A percentile compares a stretch with the other conserved stretches of the same genome.
phyloP scores from a whole-genome alignment of 495 filamentous ascomycete species.

The Podospora conica region DNA sequence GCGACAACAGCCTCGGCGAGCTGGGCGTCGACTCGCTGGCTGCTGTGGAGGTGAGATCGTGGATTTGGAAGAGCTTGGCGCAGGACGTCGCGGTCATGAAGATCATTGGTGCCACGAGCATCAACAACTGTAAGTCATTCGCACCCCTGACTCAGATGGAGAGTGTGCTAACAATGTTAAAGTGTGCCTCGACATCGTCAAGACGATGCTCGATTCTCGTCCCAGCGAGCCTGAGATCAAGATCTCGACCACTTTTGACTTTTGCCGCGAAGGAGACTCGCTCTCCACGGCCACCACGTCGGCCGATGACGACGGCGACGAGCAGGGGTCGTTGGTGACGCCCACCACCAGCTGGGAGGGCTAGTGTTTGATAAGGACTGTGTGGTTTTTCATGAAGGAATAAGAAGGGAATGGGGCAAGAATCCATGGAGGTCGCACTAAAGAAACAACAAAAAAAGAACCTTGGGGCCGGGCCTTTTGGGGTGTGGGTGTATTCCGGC shows the following conservation, averaged over 20 bases:
- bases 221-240: not conserved
- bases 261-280: not conserved
- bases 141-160: not conserved
- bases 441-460: not conserved
- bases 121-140: constrained; percentile 17
- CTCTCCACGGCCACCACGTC: not conserved
- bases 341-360: not conserved
- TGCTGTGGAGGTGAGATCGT: constrained; percentile 41
- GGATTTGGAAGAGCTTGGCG: constrained; percentile 39
- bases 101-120: constrained; percentile 39
- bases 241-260: not conserved
- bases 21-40: constrained; percentile 47
- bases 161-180: not conserved
- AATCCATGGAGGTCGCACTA: too few species aligned
- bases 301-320: not conserved
- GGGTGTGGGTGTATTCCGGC: not conserved
- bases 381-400: too few species aligned
- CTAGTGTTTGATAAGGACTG: not conserved
- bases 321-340: not conserved
- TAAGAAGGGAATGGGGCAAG: too few species aligned
- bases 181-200: constrained; percentile 21
- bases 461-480: not conserved
- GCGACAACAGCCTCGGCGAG: constrained; percentile 23
- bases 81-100: constrained; percentile 48
- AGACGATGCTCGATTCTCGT: constrained; percentile 4